These are phyloP conservation scores for Termitomyces sp. DNA, from an alignment of 768 basidiomycete species.

Conservation along the genomic window DNA sequence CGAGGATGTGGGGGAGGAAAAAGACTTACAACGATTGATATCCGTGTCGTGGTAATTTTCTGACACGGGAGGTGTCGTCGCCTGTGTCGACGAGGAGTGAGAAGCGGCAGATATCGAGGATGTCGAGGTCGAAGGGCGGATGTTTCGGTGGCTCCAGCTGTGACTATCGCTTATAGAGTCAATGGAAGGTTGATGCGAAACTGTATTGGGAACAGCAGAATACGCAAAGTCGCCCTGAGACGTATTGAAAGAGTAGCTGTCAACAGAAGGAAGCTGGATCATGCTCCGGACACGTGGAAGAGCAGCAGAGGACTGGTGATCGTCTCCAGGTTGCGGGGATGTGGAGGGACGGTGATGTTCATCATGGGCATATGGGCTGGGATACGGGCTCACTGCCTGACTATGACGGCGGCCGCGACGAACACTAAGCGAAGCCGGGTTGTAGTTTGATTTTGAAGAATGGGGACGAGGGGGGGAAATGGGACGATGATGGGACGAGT, in stretches of 20 bases:
- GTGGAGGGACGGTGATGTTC: constrained; percentile 64
- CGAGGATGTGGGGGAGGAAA: background rate
- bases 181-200: constrained; percentile 36
- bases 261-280: constrained; percentile 73
- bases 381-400: constrained; percentile 85
- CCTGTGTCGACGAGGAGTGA: constrained; percentile 73
- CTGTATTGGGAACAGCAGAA: constrained; percentile 47
- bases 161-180: constrained; percentile 40
- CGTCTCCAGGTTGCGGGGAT: constrained; percentile 62
- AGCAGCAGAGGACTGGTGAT: constrained; percentile 32
- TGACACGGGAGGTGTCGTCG: constrained; percentile 74
- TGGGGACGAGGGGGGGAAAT: constrained; percentile 64
- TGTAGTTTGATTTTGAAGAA: constrained; percentile 50
- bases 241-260: constrained; percentile 60
- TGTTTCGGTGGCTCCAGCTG: constrained; percentile 45
- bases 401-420: constrained; percentile 74
- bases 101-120: constrained; percentile 74
- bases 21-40: constrained; percentile 77
- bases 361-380: constrained; percentile 70
- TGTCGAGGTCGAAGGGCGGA: constrained; percentile 71
- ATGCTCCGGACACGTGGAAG: constrained; percentile 79
- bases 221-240: constrained; percentile 79
- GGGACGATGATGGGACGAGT: constrained; percentile 69
- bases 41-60: constrained; percentile 67
- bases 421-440: constrained; percentile 54